Percentiles rank a stretch among this genome's conserved stretches.
These are phyloP conservation scores for Coix lacrymajobi DNA, from an alignment of 176 grass and related monocot species.

Conservation along the genomic window DNA sequence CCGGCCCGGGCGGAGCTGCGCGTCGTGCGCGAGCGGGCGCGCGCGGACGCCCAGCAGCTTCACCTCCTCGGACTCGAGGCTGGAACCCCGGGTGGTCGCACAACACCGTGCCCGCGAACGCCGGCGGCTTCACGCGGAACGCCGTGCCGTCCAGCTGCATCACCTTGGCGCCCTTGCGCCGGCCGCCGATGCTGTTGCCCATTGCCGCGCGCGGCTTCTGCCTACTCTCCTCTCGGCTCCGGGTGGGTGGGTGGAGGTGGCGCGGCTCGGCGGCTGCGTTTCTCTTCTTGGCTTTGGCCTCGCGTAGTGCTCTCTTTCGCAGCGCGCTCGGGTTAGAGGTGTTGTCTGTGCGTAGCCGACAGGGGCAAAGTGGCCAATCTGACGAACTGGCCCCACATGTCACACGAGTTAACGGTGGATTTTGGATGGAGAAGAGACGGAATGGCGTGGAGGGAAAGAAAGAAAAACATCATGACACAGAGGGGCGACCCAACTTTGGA, in stretches of 20 bases:
- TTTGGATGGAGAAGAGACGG: no score
- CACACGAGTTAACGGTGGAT: no score
- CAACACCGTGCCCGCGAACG: constrained; percentile 45
- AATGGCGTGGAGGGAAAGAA: no score
- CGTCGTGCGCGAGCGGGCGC: constrained; percentile 45
- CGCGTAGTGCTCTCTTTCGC: background rate
- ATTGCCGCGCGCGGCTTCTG: constrained; percentile 26
- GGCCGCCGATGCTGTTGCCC: constrained; percentile 79
- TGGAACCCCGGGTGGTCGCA: constrained; percentile 58
- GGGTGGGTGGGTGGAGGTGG: background rate
- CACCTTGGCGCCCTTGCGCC: constrained; percentile 75
- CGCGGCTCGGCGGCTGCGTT: background rate
- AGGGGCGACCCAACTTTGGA: no score
- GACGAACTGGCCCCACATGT: no score
- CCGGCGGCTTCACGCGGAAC: constrained; percentile 70
- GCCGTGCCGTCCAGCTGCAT: constrained; percentile 93
- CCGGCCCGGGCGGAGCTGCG: constrained; percentile 45
- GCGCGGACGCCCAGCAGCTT: constrained; percentile 67
- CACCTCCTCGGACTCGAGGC: constrained; percentile 67
- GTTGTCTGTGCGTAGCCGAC: constrained; percentile 9
- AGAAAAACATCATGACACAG: no score
- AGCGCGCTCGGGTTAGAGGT: background rate
- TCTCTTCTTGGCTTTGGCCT: background rate
- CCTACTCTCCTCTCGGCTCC: no score
- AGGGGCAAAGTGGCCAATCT: no score